A percentile compares a stretch with the other conserved stretches of the same genome.
Conservation (phyloP, 2,329 filamentous ascomycete species). For the Dactylellina leptospora region DNA sequence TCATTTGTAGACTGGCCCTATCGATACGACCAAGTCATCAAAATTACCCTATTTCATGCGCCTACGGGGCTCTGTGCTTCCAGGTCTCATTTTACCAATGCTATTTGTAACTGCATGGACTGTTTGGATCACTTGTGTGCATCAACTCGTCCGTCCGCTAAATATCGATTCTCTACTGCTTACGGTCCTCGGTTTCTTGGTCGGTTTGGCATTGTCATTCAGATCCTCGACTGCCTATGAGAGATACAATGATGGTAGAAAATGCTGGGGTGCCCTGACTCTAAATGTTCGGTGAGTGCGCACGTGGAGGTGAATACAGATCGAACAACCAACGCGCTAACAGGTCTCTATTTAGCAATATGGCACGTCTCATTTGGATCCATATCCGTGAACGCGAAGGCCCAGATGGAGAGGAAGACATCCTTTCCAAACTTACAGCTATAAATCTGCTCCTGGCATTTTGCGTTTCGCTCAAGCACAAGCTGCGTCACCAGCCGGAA, state of each 20-base stretch:
- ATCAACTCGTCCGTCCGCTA: slow-evolving; percentile 63
- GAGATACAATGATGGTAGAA: slow-evolving; percentile 72
- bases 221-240: slow-evolving; percentile 81
- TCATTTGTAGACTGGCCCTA: slow-evolving; percentile 65
- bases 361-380: slow-evolving; percentile 81
- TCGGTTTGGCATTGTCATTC: slow-evolving; percentile 80
- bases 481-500: slow-evolving; percentile 83
- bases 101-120: slow-evolving; percentile 72
- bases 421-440: slow-evolving; percentile 74
- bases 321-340: neutral
- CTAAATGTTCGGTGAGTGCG: slow-evolving; percentile 60
- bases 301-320: neutral
- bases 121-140: slow-evolving; percentile 70
- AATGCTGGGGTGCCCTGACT: slow-evolving; percentile 70
- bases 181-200: slow-evolving; percentile 82
- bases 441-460: slow-evolving; percentile 83
- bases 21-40: slow-evolving; percentile 76
- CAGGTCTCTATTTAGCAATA: slow-evolving; percentile 60
- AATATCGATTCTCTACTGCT: slow-evolving; percentile 74
- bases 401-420: slow-evolving; percentile 70
- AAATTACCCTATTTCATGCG: slow-evolving; percentile 80
- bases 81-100: slow-evolving; percentile 77
- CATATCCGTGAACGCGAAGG: slow-evolving; percentile 72
- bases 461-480: slow-evolving; percentile 80
- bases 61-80: slow-evolving; percentile 77